A percentile compares a stretch with the other conserved stretches of the same genome.
Evolutionary conservation across 73 alveolate species (phyloP).

Genomic region (Blepharisma stoltei): DNA sequence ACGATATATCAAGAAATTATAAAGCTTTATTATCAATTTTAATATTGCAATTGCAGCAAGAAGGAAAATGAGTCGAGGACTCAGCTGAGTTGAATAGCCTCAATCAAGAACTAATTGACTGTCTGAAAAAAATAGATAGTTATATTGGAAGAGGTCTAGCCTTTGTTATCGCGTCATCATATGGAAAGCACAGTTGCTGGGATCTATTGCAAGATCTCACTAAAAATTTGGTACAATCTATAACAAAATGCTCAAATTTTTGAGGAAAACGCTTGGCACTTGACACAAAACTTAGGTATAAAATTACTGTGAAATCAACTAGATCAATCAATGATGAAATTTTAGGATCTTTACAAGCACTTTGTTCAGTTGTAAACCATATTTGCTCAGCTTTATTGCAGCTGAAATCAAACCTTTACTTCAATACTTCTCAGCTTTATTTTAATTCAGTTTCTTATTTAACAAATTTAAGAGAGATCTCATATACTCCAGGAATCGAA

Average conservation of each 20-base stretch:
- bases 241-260: not conserved
- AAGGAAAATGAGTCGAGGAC: not conserved
- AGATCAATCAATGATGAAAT: not conserved
- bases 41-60: not conserved
- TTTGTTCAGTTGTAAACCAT: not conserved
- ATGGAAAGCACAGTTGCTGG: not conserved
- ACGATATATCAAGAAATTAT: not conserved
- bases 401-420: constrained; percentile 1
- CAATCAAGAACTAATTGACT: not conserved
- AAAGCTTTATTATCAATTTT: not conserved
- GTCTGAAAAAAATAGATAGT: not conserved
- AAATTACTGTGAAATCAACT: not conserved
- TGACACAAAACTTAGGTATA: not conserved
- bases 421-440: not conserved
- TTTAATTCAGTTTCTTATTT: not conserved
- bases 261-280: not conserved
- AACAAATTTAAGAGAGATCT: not conserved
- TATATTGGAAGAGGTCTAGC: not conserved
- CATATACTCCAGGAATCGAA: not conserved
- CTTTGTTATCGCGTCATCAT: not conserved
- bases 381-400: constrained; percentile 2
- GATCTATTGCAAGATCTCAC: not conserved
- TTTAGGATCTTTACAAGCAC: not conserved
- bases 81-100: not conserved
- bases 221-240: not conserved